phyloP scores from a whole-genome alignment of 1,284 basidiomycete genomes.

The Ustilago nuda region DNA sequence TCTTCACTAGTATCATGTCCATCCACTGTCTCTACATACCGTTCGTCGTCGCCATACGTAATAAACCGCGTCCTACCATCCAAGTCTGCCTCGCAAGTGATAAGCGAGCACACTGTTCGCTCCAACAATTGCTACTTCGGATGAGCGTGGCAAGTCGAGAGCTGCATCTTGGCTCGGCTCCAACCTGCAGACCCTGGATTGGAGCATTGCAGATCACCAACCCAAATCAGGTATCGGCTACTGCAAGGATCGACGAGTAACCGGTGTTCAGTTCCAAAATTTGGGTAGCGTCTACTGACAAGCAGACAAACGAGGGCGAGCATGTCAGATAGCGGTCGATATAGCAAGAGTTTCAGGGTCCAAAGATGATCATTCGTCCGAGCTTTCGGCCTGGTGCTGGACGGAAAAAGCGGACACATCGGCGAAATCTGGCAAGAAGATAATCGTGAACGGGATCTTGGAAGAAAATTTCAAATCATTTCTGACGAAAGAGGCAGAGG shows the following conservation, averaged over 20 bases:
- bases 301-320: background rate
- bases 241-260: constrained; percentile 1
- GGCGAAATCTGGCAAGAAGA: constrained; percentile 3
- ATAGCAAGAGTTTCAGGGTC: constrained; percentile 1
- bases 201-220: constrained; percentile 1
- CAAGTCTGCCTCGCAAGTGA: too few relatives aligned
- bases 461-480: constrained; percentile 3
- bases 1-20: background rate
- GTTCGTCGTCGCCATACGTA: too few relatives aligned
- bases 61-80: too few relatives aligned
- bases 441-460: background rate
- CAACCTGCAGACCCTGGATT: background rate
- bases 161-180: background rate
- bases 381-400: background rate
- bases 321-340: constrained; percentile 1
- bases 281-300: background rate
- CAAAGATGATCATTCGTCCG: constrained; percentile 6
- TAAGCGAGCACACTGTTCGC: too few relatives aligned
- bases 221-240: background rate
- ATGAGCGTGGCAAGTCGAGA: too few relatives aligned
- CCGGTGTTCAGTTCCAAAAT: background rate
- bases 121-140: too few relatives aligned
- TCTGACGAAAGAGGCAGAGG: background rate
- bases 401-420: constrained; percentile 14
- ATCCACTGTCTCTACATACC: background rate